A percentile compares a stretch with the other conserved stretches of the same genome.
Evolutionary conservation across 1,284 basidiomycete species (phyloP).

Genomic region (Irpex rosettiformis): DNA sequence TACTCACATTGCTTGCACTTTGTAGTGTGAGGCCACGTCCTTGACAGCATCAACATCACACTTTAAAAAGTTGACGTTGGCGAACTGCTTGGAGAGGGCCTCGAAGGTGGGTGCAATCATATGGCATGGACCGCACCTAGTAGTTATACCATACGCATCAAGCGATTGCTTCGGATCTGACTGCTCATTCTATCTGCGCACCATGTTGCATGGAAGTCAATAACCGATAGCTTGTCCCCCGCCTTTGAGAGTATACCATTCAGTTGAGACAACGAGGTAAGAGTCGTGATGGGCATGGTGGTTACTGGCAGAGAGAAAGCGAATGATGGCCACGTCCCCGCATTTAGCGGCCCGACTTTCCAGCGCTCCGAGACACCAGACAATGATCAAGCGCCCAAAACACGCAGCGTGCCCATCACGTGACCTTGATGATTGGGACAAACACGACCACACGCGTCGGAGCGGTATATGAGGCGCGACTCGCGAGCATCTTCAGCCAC

Average conservation of each 20-base stretch:
- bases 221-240: constrained; percentile 67
- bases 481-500: constrained; percentile 2
- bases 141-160: constrained; percentile 8
- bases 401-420: constrained; percentile 10
- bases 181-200: constrained; percentile 25
- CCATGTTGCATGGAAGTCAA: constrained; percentile 83
- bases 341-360: neutral
- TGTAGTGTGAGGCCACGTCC: constrained; percentile 61
- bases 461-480: constrained; percentile 14
- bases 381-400: neutral
- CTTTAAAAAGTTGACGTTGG: constrained; percentile 72
- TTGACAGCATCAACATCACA: constrained; percentile 71
- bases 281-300: constrained; percentile 56
- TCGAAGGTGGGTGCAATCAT: constrained; percentile 73
- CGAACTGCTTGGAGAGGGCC: constrained; percentile 60
- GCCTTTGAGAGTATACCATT: constrained; percentile 56
- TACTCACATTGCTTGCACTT: constrained; percentile 63
- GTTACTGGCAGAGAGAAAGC: constrained; percentile 1
- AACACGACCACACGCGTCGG: constrained; percentile 20
- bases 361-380: neutral
- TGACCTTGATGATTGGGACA: constrained; percentile 15
- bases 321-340: neutral
- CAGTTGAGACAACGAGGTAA: constrained; percentile 60
- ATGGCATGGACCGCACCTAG: constrained; percentile 80
- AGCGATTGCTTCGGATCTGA: neutral